Evolutionary conservation across 2,329 filamentous ascomycete species (phyloP).

Genomic region (Stenocarpella maydis): DNA sequence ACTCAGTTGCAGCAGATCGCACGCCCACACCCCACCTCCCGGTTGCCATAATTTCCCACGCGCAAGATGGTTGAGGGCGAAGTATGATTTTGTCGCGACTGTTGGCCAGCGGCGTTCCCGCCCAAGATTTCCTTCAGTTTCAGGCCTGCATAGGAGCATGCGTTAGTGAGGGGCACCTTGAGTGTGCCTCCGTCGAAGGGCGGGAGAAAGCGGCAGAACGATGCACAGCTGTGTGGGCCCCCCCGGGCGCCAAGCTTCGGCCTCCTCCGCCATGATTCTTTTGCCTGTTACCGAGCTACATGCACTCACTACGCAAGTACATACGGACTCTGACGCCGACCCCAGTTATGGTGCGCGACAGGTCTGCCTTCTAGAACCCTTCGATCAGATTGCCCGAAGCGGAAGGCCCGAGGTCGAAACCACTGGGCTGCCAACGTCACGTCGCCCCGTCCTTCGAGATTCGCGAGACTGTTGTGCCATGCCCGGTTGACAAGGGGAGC

Average conservation of each 20-base stretch:
- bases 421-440: slow-evolving; percentile 9
- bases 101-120: slow-evolving; percentile 28
- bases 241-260: slow-evolving; percentile 23
- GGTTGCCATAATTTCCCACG: neutral
- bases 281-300: slow-evolving; percentile 30
- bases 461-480: slow-evolving; percentile 12
- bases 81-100: slow-evolving; percentile 6
- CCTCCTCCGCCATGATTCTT: slow-evolving; percentile 30
- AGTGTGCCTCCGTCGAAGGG: slow-evolving; percentile 31
- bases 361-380: slow-evolving; percentile 33
- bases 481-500: slow-evolving; percentile 4
- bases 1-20: slow-evolving; percentile 9
- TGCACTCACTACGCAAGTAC: too few species aligned
- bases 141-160: slow-evolving; percentile 30
- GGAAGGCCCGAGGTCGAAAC: slow-evolving; percentile 17
- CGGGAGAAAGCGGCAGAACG: slow-evolving; percentile 34
- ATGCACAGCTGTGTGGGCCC: slow-evolving; percentile 23
- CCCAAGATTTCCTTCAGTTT: slow-evolving; percentile 20
- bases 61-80: neutral
- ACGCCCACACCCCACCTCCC: neutral
- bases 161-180: slow-evolving; percentile 24
- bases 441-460: slow-evolving; percentile 9
- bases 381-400: slow-evolving; percentile 29
- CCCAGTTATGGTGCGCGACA: slow-evolving; percentile 5
- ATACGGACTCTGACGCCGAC: neutral